Evolutionary conservation across 2,329 filamentous ascomycete species (phyloP).

Genomic region (Lecanicillium sp.): DNA sequence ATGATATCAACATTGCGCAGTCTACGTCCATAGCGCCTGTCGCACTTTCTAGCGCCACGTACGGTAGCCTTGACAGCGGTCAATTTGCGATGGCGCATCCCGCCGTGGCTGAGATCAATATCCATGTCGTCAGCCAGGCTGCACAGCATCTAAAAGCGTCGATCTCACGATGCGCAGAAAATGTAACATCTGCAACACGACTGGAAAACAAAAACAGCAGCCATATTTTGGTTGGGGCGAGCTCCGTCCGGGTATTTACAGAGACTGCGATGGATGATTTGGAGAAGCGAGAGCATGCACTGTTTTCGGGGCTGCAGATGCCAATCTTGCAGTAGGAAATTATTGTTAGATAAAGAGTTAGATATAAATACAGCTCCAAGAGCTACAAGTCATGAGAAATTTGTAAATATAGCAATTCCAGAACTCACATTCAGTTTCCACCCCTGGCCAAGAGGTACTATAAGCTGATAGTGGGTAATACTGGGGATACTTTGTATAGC

Average conservation of each 20-base stretch:
- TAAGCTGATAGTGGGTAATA: not conserved
- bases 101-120: slow-evolving; percentile 10
- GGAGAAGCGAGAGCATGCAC: not conserved
- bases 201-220: not conserved
- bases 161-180: slow-evolving; percentile 1
- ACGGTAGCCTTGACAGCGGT: not conserved
- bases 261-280: not conserved
- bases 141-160: slow-evolving; percentile 8
- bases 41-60: not conserved
- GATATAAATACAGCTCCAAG: not conserved
- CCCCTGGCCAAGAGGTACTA: not conserved
- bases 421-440: too few species aligned
- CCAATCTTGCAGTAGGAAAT: not conserved
- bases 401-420: not conserved
- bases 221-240: not conserved
- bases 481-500: not conserved
- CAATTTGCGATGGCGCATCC: slow-evolving; percentile 7
- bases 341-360: not conserved
- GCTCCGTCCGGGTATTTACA: not conserved
- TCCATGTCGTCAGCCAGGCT: slow-evolving; percentile 10
- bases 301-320: slow-evolving; percentile 2
- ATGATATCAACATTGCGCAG: not conserved
- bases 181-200: not conserved
- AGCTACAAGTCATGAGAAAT: not conserved
- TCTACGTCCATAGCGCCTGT: too few species aligned